A percentile compares a stretch with the other conserved stretches of the same genome.
Evolutionary conservation across 2,329 filamentous ascomycete species (phyloP).

Genomic region (Tolypocladium ovalisporum): DNA sequence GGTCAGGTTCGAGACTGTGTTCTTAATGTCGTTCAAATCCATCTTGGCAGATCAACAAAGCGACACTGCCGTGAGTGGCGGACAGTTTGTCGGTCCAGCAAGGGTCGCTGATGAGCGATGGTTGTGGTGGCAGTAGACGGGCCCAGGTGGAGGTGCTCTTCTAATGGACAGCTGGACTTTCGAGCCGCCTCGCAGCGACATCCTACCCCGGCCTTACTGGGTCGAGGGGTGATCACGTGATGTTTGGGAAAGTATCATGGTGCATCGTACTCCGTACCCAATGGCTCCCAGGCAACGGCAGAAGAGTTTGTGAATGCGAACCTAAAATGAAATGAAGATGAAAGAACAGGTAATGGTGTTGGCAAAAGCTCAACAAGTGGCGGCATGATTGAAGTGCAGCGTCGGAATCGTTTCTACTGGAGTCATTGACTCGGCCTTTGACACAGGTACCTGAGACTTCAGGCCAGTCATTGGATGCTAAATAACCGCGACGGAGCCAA

Average conservation of each 20-base stretch:
- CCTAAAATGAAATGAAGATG: no score
- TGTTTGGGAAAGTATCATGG: neutral
- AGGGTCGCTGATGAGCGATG: neutral
- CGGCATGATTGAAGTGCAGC: neutral
- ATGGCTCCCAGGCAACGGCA: neutral
- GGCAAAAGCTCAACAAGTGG: neutral
- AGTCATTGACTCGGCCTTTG: no score
- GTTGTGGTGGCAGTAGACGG: neutral
- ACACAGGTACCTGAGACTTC: slow-evolving; percentile 20
- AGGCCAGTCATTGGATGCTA: slow-evolving; percentile 12
- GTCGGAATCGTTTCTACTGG: neutral
- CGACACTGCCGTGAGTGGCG: neutral
- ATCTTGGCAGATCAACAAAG: slow-evolving; percentile 37
- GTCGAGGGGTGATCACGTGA: neutral
- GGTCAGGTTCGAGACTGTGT: slow-evolving; percentile 81
- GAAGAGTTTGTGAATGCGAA: neutral
- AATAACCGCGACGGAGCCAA: slow-evolving; percentile 7
- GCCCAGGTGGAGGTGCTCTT: neutral
- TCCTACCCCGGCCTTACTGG: neutral
- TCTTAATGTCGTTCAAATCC: slow-evolving; percentile 79
- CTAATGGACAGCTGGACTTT: slow-evolving; percentile 17
- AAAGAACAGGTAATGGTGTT: neutral
- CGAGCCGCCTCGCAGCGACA: slow-evolving; percentile 2
- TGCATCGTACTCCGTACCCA: neutral
- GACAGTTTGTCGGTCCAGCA: neutral